Evolutionary conservation across 176 grass and related monocot species (phyloP).

Genomic region (Stipa capillata): DNA sequence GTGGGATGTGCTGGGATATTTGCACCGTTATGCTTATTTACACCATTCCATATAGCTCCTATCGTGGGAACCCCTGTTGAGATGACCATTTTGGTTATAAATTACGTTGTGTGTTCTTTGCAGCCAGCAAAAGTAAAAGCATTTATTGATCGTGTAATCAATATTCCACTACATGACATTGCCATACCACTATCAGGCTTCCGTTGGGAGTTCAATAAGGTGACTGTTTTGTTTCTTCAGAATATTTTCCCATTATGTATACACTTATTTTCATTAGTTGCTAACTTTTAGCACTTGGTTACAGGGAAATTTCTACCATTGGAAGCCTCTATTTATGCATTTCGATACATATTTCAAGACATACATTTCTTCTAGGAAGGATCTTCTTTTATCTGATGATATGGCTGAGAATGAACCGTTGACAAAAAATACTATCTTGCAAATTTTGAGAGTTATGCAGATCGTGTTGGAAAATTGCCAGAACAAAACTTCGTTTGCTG

Average conservation of each 20-base stretch:
- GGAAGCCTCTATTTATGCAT: slow-evolving; percentile 95
- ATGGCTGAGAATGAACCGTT: slow-evolving; percentile 64
- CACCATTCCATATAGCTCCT: not conserved
- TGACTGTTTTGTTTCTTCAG: slow-evolving; percentile 7
- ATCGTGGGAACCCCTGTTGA: not conserved
- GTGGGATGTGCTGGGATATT: not conserved
- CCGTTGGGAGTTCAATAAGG: slow-evolving; percentile 95
- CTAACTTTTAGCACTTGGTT: slow-evolving; percentile 20
- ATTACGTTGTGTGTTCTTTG: slow-evolving; percentile 26
- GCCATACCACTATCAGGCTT: slow-evolving; percentile 96
- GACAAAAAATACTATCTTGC: slow-evolving; percentile 78
- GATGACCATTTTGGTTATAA: slow-evolving; percentile 13
- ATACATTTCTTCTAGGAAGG: slow-evolving; percentile 82
- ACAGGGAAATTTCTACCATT: slow-evolving; percentile 97
- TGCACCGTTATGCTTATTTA: not conserved
- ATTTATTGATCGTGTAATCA: slow-evolving; percentile 96
- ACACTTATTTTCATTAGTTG: not conserved
- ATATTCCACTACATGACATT: slow-evolving; percentile 91
- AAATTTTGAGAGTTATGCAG: slow-evolving; percentile 95
- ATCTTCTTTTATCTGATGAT: slow-evolving; percentile 86
- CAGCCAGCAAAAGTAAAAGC: slow-evolving; percentile 95
- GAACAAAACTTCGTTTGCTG: slow-evolving; percentile 74
- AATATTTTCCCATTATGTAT: not conserved
- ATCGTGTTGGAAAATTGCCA: slow-evolving; percentile 96
- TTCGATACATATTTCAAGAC: slow-evolving; percentile 95